Base-by-base conservation (phyloP, 495 filamentous ascomycete genomes). In the Diplogelasinospora grovesii region DNA sequence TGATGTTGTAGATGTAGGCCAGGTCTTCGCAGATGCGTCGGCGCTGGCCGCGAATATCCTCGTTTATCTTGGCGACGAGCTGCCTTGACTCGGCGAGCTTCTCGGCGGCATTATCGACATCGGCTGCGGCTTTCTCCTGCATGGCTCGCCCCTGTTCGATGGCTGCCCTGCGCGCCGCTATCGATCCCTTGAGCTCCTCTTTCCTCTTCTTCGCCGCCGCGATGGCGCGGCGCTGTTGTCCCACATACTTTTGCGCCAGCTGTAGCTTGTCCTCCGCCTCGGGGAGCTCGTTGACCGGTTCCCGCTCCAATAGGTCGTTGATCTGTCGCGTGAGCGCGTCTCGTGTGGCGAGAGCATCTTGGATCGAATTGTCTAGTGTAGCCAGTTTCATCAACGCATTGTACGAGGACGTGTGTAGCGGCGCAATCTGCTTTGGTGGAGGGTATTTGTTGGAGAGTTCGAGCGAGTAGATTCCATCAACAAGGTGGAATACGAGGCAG, bases 301-400 rank as follows among this genome's bases (percentile, higher is more conserved):
- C 51, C 6, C 70, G 59, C 14, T 79, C 63, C 11, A 97, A 66
- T 14, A 95, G 71, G 1, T 67, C 61, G 52, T 79, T 85, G 45
- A 97, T 95, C 45, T 95, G 86, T 7, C 72, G 58, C 8, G 86
- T 75, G 7, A 98, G 62, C 36, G 73, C 74, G 43, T 85, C 80
- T 4, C 85, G 74, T 0, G 87, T 96, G 1, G 76, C 73, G 1
- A 95, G 59, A 4, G 89, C 89, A 53, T 98, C 92, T 60, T 95
- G 85, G 23, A 97, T 84, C 43, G 89, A 95, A 52, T 88, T 84
- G 44, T 95, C 89, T 25, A 98, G 67, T 38, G 86, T 96, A 10
- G 85, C 82, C 21, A 98, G 70, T 22, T 82, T 78, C 83, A 95
- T 93, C 30, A 98, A 65, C 1, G 85, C 79, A 53, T 93, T 92